Percentiles rank a stretch among this genome's conserved stretches.
Conservation (phyloP, 2,329 filamentous ascomycete species). For the Alternaria brassicae region DNA sequence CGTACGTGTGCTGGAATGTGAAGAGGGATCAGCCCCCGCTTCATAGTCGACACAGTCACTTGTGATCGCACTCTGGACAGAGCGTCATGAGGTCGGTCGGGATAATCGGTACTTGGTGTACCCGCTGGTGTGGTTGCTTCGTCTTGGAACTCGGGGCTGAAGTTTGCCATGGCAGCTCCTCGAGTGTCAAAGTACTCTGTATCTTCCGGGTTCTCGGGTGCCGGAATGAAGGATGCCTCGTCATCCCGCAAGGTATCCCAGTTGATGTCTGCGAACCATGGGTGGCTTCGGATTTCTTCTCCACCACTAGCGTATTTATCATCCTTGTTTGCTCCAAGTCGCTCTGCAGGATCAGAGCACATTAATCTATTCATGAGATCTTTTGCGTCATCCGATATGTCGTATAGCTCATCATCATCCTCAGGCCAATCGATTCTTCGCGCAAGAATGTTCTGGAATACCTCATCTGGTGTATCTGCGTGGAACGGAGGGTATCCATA, state of each 20-base stretch:
- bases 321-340: slow-evolving; percentile 83
- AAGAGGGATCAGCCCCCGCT: slow-evolving; percentile 90
- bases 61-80: slow-evolving; percentile 87
- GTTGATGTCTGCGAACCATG: slow-evolving; percentile 86
- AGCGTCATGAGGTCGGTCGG: slow-evolving; percentile 92
- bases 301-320: slow-evolving; percentile 85
- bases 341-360: slow-evolving; percentile 79
- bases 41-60: slow-evolving; percentile 79
- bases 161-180: slow-evolving; percentile 89
- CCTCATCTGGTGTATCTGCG: slow-evolving; percentile 84
- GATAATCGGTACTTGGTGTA: slow-evolving; percentile 76
- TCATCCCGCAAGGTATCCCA: slow-evolving; percentile 95
- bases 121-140: slow-evolving; percentile 76
- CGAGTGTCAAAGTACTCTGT: slow-evolving; percentile 97
- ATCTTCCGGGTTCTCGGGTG: slow-evolving; percentile 91
- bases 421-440: slow-evolving; percentile 93
- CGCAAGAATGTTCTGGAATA: slow-evolving; percentile 94
- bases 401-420: slow-evolving; percentile 75
- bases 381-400: slow-evolving; percentile 83
- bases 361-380: slow-evolving; percentile 94
- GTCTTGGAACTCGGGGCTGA: slow-evolving; percentile 93
- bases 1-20: slow-evolving; percentile 97
- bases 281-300: slow-evolving; percentile 86
- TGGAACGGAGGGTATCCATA: slow-evolving; percentile 95
- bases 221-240: slow-evolving; percentile 93